Conservation (phyloP, 257 asterid species). For the Nicotiana otophora region DNA sequence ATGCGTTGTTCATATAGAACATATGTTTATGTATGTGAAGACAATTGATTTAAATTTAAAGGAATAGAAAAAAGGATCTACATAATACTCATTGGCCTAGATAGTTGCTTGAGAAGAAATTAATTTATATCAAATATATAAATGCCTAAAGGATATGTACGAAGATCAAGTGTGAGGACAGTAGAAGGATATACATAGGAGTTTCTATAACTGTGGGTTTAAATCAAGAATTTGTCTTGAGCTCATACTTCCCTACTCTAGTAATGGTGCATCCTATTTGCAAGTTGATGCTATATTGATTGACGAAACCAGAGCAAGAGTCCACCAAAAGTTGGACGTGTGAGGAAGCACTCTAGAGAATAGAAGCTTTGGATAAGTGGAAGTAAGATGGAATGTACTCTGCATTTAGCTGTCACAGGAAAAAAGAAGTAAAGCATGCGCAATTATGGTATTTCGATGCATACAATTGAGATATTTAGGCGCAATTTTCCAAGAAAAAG, state of each 20-base stretch:
- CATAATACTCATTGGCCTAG: neutral
- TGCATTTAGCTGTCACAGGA: neutral
- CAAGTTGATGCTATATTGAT: neutral
- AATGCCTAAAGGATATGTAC: neutral
- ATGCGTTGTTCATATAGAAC: too few relatives aligned
- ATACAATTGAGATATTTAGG: too few relatives aligned
- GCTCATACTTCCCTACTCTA: neutral
- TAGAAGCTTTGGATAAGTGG: neutral
- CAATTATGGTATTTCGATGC: too few relatives aligned
- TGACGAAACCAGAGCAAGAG: neutral
- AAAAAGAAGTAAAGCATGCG: neutral
- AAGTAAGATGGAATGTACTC: neutral
- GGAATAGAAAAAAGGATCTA: neutral
- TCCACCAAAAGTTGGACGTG: neutral
- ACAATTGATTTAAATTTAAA: too few relatives aligned
- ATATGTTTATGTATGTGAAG: too few relatives aligned
- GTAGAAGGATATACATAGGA: neutral
- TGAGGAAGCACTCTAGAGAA: neutral
- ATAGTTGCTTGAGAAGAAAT: neutral
- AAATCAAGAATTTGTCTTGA: neutral
- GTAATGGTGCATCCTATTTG: neutral
- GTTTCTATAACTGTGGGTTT: neutral
- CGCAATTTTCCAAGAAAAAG: too few relatives aligned
- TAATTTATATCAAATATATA: neutral
- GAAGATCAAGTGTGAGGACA: neutral